These are phyloP conservation scores for Jackrogersella multiformis DNA, from an alignment of 495 filamentous ascomycete genomes.

Conservation along the genomic window DNA sequence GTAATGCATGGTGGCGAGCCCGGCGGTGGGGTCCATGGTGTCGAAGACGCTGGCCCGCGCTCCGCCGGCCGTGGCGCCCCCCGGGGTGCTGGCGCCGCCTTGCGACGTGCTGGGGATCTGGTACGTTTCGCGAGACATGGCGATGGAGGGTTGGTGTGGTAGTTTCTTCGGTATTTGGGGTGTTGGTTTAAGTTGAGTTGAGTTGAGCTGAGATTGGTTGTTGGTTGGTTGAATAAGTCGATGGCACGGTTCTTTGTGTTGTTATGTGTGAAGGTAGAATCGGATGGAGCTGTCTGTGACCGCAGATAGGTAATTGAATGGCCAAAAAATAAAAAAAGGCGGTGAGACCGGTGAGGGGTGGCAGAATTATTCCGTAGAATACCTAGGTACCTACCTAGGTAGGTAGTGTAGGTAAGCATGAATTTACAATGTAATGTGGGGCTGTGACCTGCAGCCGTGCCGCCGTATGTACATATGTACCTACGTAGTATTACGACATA, in stretches of 20 bases:
- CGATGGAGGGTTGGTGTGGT: background rate
- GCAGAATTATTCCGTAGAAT: conserved; percentile 50
- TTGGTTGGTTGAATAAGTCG: too few species aligned
- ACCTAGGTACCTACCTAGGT: too few species aligned
- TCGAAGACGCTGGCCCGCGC: conserved; percentile 45
- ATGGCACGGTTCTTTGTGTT: background rate
- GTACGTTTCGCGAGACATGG: conserved; percentile 68
- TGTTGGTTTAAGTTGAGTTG: too few species aligned
- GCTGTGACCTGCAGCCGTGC: conserved; percentile 5
- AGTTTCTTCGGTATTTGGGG: background rate
- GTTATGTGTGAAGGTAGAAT: background rate
- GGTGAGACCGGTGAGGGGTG: conserved; percentile 25
- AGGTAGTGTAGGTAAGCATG: background rate
- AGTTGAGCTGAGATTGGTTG: too few species aligned
- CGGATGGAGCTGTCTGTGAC: background rate
- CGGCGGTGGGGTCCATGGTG: conserved; percentile 16
- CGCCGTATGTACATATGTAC: too few species aligned
- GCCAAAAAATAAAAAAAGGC: conserved; percentile 44
- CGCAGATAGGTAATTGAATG: background rate
- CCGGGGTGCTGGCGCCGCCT: conserved; percentile 12
- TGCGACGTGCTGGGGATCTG: conserved; percentile 59
- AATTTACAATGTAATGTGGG: background rate
- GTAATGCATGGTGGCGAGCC: conserved; percentile 71
- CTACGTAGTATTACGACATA: too few species aligned
- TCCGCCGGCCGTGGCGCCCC: conserved; percentile 44